Evolutionary conservation across 2,329 filamentous ascomycete species (phyloP), one percentile per base, ranked within the genome.

Genomic region (Cladosporium phlei): DNA sequence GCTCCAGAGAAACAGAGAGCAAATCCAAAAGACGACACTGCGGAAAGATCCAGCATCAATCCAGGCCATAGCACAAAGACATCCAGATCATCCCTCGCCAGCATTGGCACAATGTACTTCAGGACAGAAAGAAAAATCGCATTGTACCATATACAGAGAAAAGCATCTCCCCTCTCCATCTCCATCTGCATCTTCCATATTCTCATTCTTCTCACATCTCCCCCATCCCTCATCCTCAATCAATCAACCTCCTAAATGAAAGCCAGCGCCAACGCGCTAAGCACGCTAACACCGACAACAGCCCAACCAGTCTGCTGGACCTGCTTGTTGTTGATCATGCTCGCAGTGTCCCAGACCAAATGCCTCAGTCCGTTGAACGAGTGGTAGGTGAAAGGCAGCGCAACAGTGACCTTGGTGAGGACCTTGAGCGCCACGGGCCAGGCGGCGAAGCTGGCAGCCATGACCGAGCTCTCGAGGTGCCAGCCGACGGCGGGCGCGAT

Each of bases 401-500:
- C 80, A 32, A 83, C 57, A 24, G 69, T 61, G 32, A 74, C 66
- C 71, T 87, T 88, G 17, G 80, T 61, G 14, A 65, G 56, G 17
- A 83, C 58, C 71, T 87, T 84, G 21, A 73, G 71, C 12, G 71
- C 67, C 8, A 79, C 51, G 1, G 82, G 81, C 66, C 81, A 77
- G 33, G 76, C 71, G 5, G 74, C 83, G 61, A 87, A 82, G 19
- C 77, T 73, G 25, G 81, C 81, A 6, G 80, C 82, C 59, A 87
- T 66, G 17, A 73, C 77, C 17, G 77, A 77, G 21, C 74, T 78
- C 65, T 85, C 82, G 43, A 87, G 66, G 62, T 86, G 80, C 77
- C 78, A 83, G 55, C 84, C 90, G 46, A 88, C 68, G 33, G 85
- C 69, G 4, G 90, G 90, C 0, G 88, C 83, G 55, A 79, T 79